phyloP scores from a whole-genome alignment of 257 asterid species.

The Lycium barbarum region DNA sequence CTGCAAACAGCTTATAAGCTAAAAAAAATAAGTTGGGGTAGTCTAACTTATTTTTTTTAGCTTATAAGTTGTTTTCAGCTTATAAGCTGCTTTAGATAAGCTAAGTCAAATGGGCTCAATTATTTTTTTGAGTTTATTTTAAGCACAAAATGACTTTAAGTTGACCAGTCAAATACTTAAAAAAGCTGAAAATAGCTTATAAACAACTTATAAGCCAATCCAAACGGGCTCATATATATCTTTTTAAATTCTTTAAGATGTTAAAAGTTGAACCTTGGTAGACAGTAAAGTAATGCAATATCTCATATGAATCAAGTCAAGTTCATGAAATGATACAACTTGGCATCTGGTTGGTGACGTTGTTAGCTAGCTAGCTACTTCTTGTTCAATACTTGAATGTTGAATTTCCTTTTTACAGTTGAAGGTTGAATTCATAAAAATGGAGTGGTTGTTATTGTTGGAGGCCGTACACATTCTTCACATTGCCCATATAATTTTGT shows the following conservation, averaged over 20 bases:
- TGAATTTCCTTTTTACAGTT: neutral
- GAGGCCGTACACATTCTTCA: neutral
- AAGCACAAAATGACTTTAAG: no score
- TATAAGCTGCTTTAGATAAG: no score
- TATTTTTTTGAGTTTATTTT: no score
- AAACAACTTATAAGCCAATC: no score
- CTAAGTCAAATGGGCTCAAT: no score
- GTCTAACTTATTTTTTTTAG: no score
- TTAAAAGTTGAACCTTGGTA: neutral
- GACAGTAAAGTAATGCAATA: neutral
- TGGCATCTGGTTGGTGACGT: neutral
- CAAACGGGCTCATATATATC: no score
- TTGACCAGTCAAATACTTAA: no score
- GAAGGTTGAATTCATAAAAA: slow-evolving; percentile 18
- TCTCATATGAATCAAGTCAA: neutral
- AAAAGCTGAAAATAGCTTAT: no score
- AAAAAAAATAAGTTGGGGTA: no score
- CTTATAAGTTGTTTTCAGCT: no score
- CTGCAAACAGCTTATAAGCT: no score
- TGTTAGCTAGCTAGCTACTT: slow-evolving; percentile 22
- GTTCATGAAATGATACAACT: neutral
- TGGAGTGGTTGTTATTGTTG: neutral
- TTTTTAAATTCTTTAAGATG: neutral
- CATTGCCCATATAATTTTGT: neutral
- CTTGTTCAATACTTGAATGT: neutral